These are phyloP conservation scores for Stephania cephalantha DNA, from an alignment of 164 flowering plant species.

Conservation along the genomic window DNA sequence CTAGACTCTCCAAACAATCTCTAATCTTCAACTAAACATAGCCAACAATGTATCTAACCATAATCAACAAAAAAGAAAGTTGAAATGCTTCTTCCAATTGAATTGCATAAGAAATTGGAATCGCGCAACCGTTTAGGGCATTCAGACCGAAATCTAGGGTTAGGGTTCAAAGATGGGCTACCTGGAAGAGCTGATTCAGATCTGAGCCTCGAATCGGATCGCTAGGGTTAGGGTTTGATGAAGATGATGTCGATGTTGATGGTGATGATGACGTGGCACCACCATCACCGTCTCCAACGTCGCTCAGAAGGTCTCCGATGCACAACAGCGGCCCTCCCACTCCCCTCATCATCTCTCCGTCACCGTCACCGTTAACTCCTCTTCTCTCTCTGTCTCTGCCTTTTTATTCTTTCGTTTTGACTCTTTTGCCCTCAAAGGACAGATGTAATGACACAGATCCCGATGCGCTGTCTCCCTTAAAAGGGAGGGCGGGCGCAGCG, in stretches of 20 bases:
- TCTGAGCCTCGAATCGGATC: constrained; percentile 26
- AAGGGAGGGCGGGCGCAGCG: no score
- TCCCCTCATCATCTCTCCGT: constrained; percentile 48
- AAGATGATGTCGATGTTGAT: background rate
- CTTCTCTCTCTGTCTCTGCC: background rate
- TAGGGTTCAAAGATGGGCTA: constrained; percentile 10
- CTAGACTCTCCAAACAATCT: no score
- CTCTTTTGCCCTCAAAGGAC: background rate
- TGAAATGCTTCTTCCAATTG: background rate
- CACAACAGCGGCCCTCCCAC: constrained; percentile 83
- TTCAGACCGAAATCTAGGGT: background rate
- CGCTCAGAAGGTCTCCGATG: constrained; percentile 75
- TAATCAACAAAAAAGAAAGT: background rate
- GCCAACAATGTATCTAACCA: background rate
- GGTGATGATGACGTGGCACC: constrained; percentile 6
- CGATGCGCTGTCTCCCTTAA: no score
- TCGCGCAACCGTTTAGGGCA: background rate
- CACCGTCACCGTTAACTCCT: background rate
- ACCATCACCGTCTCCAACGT: constrained; percentile 45
- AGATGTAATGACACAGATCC: no score
- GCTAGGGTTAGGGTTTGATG: constrained; percentile 1
- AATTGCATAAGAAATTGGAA: background rate
- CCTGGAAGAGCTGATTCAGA: constrained; percentile 60
- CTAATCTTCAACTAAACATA: no score
- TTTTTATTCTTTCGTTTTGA: background rate